Percentiles rank a stretch among this genome's conserved stretches.
phyloP scores from a whole-genome alignment of 2,329 filamentous ascomycete genomes.

The Colletotrichum sp. region DNA sequence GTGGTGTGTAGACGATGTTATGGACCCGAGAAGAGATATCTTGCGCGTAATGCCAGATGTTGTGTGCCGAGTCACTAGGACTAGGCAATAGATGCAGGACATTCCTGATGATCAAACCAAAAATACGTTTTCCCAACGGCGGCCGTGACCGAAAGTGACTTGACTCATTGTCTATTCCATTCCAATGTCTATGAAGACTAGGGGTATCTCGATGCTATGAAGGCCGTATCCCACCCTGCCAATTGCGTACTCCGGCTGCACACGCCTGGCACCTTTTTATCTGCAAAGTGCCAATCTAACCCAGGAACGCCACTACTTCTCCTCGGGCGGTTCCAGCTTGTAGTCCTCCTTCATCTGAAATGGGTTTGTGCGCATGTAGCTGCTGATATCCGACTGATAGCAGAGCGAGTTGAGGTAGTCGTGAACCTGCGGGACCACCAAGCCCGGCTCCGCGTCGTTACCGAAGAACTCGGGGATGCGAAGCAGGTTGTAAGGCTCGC shows the following conservation, averaged over 20 bases:
- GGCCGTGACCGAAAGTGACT: neutral
- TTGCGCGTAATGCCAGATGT: constrained; percentile 20
- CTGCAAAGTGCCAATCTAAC: neutral
- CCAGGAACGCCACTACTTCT: neutral
- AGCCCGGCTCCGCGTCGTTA: constrained; percentile 38
- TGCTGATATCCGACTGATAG: constrained; percentile 64
- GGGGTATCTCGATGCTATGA: constrained; percentile 16
- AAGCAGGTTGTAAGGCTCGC: constrained; percentile 84
- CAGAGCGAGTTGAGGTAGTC: constrained; percentile 64
- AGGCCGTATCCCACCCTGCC: neutral
- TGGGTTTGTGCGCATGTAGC: constrained; percentile 58
- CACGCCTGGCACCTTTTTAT: neutral
- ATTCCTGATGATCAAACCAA: constrained; percentile 11
- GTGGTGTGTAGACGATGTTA: constrained; percentile 20
- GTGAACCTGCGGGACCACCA: constrained; percentile 63
- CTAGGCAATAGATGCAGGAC: constrained; percentile 18
- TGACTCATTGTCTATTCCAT: neutral
- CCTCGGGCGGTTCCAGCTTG: neutral
- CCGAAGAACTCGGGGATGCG: constrained; percentile 78
- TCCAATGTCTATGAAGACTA: neutral
- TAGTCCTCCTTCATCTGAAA: constrained; percentile 46
- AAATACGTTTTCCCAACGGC: neutral
- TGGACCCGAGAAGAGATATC: constrained; percentile 20
- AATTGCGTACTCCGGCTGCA: neutral
- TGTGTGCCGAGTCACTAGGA: constrained; percentile 16